Base-by-base conservation (phyloP, 345 rosid species). In the Trapa incisa region DNA sequence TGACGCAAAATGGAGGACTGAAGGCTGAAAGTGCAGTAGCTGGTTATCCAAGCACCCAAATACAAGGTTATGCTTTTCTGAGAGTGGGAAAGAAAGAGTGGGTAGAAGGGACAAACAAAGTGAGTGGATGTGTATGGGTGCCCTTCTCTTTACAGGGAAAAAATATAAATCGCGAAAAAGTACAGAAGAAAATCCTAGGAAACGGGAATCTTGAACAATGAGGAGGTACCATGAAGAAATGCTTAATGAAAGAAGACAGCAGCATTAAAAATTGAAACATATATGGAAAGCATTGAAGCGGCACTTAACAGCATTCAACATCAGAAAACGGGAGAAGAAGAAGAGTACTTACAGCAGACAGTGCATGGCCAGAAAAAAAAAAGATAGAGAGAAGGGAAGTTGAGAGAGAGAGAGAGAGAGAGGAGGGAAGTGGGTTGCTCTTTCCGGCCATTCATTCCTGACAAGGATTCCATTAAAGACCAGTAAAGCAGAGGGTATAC, bases 401-500 rank as follows among this genome's bases (percentile, higher is more conserved):
- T 52, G 56, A 22, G 29, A 22, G 29, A 22, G 29, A 22, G 29
- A 22, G 29, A 70, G 75, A 69, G 47, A 2, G 74, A 76, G 69
- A 73, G 58, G 0, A 70, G 56, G 75, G 80, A 80, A 71, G 67
- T 71, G 74, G 41, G 76, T 45, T 74, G 67, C 67, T 48, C 57
- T 37, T 77, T 75, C 70, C 77, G 63, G 68, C 70, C 80, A 75
- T 73, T 74, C 74, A 74, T 75, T 80, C 73, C 80, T 81, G 86
- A 78, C 83, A 77, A 71, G 65, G 75, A 79, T 76, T 75, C 79
- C 78, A 77, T 74, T 66, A 69, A 63, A 56, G 61, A 61, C 69
- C 69, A 71, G 67, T 62, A 67, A 78, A 74, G 71, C 52, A 15
- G 54, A 45, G 48, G 48, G 48, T 45, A 45, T 45, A 7, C 48